These are phyloP conservation scores for Neonectria faginata DNA, from an alignment of 2,329 filamentous ascomycete species.

Conservation along the genomic window DNA sequence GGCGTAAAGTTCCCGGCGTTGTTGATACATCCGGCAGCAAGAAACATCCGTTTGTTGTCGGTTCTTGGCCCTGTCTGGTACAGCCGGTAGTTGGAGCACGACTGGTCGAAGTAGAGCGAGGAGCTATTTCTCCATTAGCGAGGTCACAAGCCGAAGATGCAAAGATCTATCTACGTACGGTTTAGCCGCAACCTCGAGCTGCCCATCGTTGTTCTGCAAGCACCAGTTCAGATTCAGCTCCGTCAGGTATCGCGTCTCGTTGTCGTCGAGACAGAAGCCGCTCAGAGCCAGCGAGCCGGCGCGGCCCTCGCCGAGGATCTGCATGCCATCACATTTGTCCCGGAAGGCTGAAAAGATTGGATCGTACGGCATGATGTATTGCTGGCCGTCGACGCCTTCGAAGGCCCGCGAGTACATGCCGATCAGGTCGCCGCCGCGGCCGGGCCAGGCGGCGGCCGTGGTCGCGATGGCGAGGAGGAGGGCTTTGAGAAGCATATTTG, in stretches of 20 bases:
- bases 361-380: not conserved
- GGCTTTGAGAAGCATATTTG: not conserved
- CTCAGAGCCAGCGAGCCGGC: not conserved
- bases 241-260: constrained; percentile 4
- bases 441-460: not conserved
- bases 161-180: not conserved
- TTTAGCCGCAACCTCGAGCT: not conserved
- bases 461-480: not conserved
- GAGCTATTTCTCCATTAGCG: not conserved
- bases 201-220: not conserved
- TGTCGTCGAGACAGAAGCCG: constrained; percentile 1
- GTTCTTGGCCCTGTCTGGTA: not conserved
- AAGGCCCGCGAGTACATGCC: not conserved
- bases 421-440: not conserved
- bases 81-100: not conserved
- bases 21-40: not conserved
- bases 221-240: constrained; percentile 16
- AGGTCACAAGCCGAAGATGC: not conserved
- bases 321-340: not conserved
- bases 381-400: not conserved
- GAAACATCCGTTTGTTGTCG: not conserved
- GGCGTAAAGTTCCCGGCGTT: not conserved
- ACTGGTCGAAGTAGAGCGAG: not conserved
- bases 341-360: not conserved
- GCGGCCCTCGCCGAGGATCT: not conserved